Conservation (phyloP, 2,329 filamentous ascomycete species). For the Escovopsis sp. region DNA sequence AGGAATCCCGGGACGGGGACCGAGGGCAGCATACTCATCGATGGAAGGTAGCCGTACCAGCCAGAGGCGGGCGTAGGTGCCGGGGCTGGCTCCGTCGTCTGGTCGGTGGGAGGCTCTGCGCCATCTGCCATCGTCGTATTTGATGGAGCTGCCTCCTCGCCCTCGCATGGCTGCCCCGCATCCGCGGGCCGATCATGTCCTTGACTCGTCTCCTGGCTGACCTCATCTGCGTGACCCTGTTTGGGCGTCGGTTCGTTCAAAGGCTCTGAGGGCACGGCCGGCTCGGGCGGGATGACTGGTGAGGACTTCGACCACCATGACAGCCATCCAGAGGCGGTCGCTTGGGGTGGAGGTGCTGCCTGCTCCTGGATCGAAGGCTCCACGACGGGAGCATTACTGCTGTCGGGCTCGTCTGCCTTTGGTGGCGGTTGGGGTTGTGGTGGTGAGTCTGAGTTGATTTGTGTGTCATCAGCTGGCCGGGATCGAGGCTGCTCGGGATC, state of each 20-base stretch:
- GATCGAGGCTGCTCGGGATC: background rate
- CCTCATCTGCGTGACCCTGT: too few relatives aligned
- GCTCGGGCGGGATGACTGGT: constrained; percentile 11
- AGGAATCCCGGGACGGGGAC: background rate
- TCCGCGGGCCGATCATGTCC: background rate
- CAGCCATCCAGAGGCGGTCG: constrained; percentile 35
- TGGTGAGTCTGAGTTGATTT: background rate
- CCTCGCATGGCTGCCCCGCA: constrained; percentile 4
- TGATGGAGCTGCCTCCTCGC: background rate
- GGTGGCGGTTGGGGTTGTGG: background rate
- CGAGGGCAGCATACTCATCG: background rate
- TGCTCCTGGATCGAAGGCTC: background rate
- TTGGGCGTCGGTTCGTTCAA: background rate
- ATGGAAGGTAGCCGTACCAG: constrained; percentile 21
- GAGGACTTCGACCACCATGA: constrained; percentile 31
- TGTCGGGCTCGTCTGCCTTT: background rate
- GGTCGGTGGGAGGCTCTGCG: constrained; percentile 3
- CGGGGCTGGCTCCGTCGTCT: constrained; percentile 7
- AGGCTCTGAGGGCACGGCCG: background rate
- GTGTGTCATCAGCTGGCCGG: background rate
- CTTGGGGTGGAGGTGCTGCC: constrained; percentile 7
- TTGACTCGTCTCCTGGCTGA: background rate
- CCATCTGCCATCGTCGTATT: constrained; percentile 1
- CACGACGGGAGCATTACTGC: background rate
- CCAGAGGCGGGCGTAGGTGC: constrained; percentile 12